Conservation (phyloP, 805 yeast species). For the Candida pini region DNA sequence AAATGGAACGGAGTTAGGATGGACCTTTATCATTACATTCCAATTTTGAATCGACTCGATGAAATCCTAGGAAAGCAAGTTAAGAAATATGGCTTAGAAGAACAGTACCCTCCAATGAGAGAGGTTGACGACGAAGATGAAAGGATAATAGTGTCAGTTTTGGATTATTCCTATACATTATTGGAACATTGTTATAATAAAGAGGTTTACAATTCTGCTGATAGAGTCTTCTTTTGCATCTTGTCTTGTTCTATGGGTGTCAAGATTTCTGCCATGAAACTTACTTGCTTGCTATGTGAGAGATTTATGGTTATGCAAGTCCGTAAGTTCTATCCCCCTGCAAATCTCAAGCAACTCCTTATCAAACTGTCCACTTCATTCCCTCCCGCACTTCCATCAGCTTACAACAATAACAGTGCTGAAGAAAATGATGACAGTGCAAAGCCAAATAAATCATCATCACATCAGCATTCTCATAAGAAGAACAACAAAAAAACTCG, state of each 20-base stretch:
- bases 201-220: slow-evolving; percentile 60
- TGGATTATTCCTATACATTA: slow-evolving; percentile 56
- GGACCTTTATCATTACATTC: slow-evolving; percentile 69
- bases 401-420: no score
- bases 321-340: slow-evolving; percentile 38
- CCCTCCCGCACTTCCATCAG: slow-evolving; percentile 31
- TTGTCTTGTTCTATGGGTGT: slow-evolving; percentile 56
- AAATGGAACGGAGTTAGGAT: slow-evolving; percentile 31
- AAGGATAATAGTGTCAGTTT: slow-evolving; percentile 40
- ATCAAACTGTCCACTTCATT: slow-evolving; percentile 43
- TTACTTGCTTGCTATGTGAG: slow-evolving; percentile 51
- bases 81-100: slow-evolving; percentile 45
- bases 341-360: slow-evolving; percentile 38
- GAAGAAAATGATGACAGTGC: slow-evolving; percentile 10
- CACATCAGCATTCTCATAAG: slow-evolving; percentile 4
- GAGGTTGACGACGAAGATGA: slow-evolving; percentile 44
- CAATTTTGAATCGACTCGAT: slow-evolving; percentile 72
- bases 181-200: slow-evolving; percentile 67
- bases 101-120: slow-evolving; percentile 40
- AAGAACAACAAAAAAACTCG: slow-evolving; percentile 12
- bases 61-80: slow-evolving; percentile 51
- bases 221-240: slow-evolving; percentile 52
- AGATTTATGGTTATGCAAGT: slow-evolving; percentile 45
- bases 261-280: slow-evolving; percentile 51
- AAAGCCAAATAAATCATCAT: slow-evolving; percentile 7